These are phyloP conservation scores for Colletotrichum lindemuthianum DNA, from an alignment of 2,329 filamentous ascomycete genomes.

Conservation along the genomic window DNA sequence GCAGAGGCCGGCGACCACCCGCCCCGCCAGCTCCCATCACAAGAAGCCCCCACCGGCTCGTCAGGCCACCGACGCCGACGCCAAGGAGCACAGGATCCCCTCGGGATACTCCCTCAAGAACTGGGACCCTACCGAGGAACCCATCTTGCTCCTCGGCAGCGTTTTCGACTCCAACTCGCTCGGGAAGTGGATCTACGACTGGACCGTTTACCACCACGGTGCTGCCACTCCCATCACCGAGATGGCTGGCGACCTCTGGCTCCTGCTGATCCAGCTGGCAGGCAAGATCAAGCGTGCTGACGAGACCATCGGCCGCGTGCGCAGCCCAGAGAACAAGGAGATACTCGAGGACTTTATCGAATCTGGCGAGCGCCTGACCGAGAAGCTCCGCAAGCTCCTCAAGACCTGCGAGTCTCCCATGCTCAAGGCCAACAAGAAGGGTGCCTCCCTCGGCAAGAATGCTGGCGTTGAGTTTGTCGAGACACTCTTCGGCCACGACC, in stretches of 20 bases:
- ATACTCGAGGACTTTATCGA: conserved; percentile 91
- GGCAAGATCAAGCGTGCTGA: conserved; percentile 94
- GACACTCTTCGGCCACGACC: conserved; percentile 91
- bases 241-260: conserved; percentile 93
- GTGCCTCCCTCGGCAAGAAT: conserved; percentile 84
- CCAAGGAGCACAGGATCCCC: conserved; percentile 78
- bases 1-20: conserved; percentile 61
- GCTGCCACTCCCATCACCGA: conserved; percentile 86
- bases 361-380: conserved; percentile 85
- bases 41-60: conserved; percentile 53
- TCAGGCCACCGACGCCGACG: conserved; percentile 67
- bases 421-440: conserved; percentile 83
- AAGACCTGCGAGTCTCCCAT: conserved; percentile 95
- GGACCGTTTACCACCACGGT: conserved; percentile 92
- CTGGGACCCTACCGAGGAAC: conserved; percentile 95
- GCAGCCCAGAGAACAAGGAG: conserved; percentile 77
- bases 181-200: conserved; percentile 99
- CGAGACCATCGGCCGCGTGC: conserved; percentile 78
- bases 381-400: conserved; percentile 85
- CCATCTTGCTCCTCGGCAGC: conserved; percentile 92
- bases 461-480: conserved; percentile 96
- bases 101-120: conserved; percentile 95
- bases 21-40: conserved; percentile 54
- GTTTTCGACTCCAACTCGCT: conserved; percentile 98
- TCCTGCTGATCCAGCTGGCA: conserved; percentile 90